Percentiles rank a stretch among this genome's conserved stretches.
These are phyloP conservation scores for Candida silvicultrix DNA, from an alignment of 805 yeast species.

Conservation along the genomic window DNA sequence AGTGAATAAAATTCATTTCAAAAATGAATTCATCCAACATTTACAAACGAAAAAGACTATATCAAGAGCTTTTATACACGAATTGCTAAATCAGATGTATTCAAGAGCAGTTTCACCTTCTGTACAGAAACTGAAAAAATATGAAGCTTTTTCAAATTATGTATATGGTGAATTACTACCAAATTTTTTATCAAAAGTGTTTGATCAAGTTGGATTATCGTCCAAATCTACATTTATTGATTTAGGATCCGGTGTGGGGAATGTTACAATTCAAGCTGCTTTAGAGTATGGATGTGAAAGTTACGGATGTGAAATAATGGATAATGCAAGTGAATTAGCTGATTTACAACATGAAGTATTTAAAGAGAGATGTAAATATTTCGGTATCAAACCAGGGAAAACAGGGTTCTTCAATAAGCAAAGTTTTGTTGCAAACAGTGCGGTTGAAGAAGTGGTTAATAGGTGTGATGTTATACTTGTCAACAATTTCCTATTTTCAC, in stretches of 20 bases:
- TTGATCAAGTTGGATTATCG: constrained; percentile 48
- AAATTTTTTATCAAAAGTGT: constrained; percentile 60
- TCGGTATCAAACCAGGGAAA: constrained; percentile 57
- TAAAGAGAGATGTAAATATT: constrained; percentile 46
- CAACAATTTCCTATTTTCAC: constrained; percentile 80
- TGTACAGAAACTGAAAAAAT: constrained; percentile 53
- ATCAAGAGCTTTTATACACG: constrained; percentile 49
- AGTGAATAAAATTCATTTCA: constrained; percentile 28
- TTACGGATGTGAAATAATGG: constrained; percentile 90
- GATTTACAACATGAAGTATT: constrained; percentile 54
- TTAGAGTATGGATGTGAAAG: constrained; percentile 77
- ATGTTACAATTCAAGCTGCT: constrained; percentile 85
- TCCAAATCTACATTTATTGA: constrained; percentile 66
- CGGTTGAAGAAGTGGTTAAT: constrained; percentile 47
- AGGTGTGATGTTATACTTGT: constrained; percentile 68
- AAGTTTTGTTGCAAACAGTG: constrained; percentile 63
- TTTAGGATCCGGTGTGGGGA: constrained; percentile 92
- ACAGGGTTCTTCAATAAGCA: constrained; percentile 55
- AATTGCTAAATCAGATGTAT: constrained; percentile 66
- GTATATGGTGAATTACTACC: constrained; percentile 92
- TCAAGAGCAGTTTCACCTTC: constrained; percentile 75
- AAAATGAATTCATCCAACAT: constrained; percentile 24
- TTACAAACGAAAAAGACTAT: constrained; percentile 25
- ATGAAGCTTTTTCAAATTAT: constrained; percentile 82
- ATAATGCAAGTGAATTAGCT: constrained; percentile 67